Conservation (phyloP, 345 rosid genomes). For the Acer saccharum region DNA sequence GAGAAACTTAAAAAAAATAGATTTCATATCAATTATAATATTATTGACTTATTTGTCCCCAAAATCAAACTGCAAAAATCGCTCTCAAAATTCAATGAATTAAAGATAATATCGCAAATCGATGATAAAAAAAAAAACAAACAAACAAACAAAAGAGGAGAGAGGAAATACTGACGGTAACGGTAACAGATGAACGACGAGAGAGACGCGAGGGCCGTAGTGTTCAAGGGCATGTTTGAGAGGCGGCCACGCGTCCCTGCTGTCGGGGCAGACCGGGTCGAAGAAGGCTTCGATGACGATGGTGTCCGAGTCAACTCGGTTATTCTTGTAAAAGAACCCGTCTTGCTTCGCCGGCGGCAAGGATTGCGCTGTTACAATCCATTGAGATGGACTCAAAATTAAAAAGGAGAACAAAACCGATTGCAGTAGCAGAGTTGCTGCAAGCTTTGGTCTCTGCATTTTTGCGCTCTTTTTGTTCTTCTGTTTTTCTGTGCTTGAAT, state of each 20-base stretch:
- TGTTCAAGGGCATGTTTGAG: slow-evolving; percentile 59
- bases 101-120: neutral
- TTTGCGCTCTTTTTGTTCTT: neutral
- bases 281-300: slow-evolving; percentile 78
- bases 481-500: no score
- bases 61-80: neutral
- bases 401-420: slow-evolving; percentile 24
- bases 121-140: neutral
- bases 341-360: slow-evolving; percentile 76
- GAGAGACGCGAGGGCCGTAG: slow-evolving; percentile 66
- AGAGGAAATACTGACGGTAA: slow-evolving; percentile 62
- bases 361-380: slow-evolving; percentile 44
- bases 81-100: neutral
- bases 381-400: slow-evolving; percentile 6
- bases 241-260: slow-evolving; percentile 83
- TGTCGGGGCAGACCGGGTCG: slow-evolving; percentile 92
- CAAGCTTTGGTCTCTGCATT: slow-evolving; percentile 2
- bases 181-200: slow-evolving; percentile 77
- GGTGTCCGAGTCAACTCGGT: slow-evolving; percentile 39
- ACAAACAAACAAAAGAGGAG: neutral
- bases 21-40: no score
- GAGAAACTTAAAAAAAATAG: neutral
- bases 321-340: slow-evolving; percentile 60
- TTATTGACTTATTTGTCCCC: neutral
- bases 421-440: slow-evolving; percentile 1